These are phyloP conservation scores for Alloteropsis angusta DNA, from an alignment of 202 grass and related monocot species.

Conservation along the genomic window DNA sequence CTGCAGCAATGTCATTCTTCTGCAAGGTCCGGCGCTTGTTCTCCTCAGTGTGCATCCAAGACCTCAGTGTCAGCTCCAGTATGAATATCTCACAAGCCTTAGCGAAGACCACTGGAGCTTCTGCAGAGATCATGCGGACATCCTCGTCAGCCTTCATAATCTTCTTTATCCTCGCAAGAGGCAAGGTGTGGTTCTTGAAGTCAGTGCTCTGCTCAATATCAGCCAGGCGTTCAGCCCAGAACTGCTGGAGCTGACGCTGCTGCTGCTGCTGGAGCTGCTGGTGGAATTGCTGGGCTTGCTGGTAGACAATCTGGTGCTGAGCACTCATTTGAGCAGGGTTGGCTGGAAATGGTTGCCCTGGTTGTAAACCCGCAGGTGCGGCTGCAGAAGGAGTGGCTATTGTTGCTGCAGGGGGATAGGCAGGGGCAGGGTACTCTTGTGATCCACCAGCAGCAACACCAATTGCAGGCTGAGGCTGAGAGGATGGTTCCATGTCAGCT, in stretches of 20 bases:
- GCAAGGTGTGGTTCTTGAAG: slow-evolving; percentile 84
- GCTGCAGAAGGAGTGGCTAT: slow-evolving; percentile 19
- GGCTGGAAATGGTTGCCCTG: slow-evolving; percentile 12
- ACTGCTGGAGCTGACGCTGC: slow-evolving; percentile 50
- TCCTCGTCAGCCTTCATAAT: slow-evolving; percentile 96
- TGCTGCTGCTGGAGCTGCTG: slow-evolving; percentile 52
- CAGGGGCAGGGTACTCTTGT: slow-evolving; percentile 36
- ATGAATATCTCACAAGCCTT: slow-evolving; percentile 93
- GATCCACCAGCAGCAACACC: slow-evolving; percentile 48
- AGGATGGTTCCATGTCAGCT: slow-evolving; percentile 54
- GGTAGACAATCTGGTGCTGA: slow-evolving; percentile 69
- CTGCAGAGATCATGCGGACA: slow-evolving; percentile 84
- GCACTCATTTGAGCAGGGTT: slow-evolving; percentile 31
- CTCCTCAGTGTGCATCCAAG: slow-evolving; percentile 90
- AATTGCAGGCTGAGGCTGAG: slow-evolving; percentile 44
- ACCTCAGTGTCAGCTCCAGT: slow-evolving; percentile 71
- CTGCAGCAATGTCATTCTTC: slow-evolving; percentile 78
- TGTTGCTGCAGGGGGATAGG: slow-evolving; percentile 37
- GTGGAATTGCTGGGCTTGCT: slow-evolving; percentile 71
- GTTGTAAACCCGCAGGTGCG: slow-evolving; percentile 23
- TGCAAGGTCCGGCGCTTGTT: slow-evolving; percentile 79
- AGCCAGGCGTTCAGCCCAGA: slow-evolving; percentile 61
- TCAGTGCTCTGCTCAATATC: slow-evolving; percentile 65
- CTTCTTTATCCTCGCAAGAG: slow-evolving; percentile 80
- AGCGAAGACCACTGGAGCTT: slow-evolving; percentile 84